phyloP scores from a whole-genome alignment of 805 yeast genomes.

The Ogataea kodamae region DNA sequence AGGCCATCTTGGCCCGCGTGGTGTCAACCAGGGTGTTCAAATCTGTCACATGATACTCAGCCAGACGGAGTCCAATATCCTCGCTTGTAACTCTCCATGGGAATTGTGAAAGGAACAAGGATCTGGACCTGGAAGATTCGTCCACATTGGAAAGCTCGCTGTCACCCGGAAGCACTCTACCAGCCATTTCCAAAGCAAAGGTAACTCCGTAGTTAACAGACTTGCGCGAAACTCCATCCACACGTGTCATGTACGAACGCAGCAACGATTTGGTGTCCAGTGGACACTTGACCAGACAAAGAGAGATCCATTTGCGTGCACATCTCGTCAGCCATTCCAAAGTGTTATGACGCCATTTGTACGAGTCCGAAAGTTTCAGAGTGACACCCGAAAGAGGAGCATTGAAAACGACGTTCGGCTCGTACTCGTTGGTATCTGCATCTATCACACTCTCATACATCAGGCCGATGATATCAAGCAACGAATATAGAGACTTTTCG shows the following conservation, averaged over 20 bases:
- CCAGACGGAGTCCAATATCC: constrained; percentile 32
- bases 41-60: constrained; percentile 27
- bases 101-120: constrained; percentile 73
- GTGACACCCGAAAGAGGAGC: constrained; percentile 43
- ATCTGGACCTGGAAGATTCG: constrained; percentile 45
- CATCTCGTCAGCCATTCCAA: constrained; percentile 53
- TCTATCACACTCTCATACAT: constrained; percentile 78
- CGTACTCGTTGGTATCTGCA: constrained; percentile 79
- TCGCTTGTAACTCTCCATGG: constrained; percentile 50
- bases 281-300: constrained; percentile 54
- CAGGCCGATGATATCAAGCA: constrained; percentile 76
- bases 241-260: constrained; percentile 64
- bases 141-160: constrained; percentile 53
- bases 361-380: constrained; percentile 67
- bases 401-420: constrained; percentile 69
- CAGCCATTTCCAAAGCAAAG: constrained; percentile 88
- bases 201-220: constrained; percentile 74
- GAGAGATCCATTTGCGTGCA: constrained; percentile 65
- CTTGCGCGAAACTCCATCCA: constrained; percentile 22
- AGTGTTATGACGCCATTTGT: constrained; percentile 69
- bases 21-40: constrained; percentile 18
- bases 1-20: constrained; percentile 11
- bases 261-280: constrained; percentile 76
- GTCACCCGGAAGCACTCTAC: constrained; percentile 62
- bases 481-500: constrained; percentile 64